Evolutionary conservation across 208 protist species (phyloP), one percentile per base, ranked within the genome.

Genomic region (Acanthamoeba healyi): DNA sequence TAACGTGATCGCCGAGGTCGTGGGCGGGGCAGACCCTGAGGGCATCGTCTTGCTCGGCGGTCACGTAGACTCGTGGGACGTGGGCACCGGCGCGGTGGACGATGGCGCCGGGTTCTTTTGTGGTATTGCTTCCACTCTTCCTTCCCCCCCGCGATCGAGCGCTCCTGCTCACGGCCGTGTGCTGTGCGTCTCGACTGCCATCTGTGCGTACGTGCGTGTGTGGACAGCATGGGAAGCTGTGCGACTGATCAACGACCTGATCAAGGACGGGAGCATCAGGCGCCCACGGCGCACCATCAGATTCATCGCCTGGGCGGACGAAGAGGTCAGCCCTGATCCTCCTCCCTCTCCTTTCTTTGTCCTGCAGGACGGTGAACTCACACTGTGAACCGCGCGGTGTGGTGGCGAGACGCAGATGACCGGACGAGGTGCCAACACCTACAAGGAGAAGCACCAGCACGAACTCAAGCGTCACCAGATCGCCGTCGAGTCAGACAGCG

Each of bases 21-120:
- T 42, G 29, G 84, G 84, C 44, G 40, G 29, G 5, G 15, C 54
- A 7, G 40, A 91, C n/a, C 84, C 84, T 9, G n/a, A 40, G 12
- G 84, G 63, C 24, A 36, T 91, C 14, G 84, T 91, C 26, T 19
- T 91, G 34, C 81, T 91, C 29, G 84, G 84, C 22, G 84, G 84
- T 26, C 84, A 91, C 63, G 24, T 70, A 14, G 84, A 91, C 84
- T 77, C 58, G 22, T 91, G 84, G 84, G 84, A 91, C 63, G 63
- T 77, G 5, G 84, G 58, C 22, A 24, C 15, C 17, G 84, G 84
- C 4, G 84, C 84, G 4, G 29, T 84, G 29, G 74, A 84, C 32
- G 74, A 84, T 34, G 58, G 84, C n/a, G 63, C 84, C 4, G 63
- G 63, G 24, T 91, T 91, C 63, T 91, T 91, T n/a, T 91, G 24